Evolutionary conservation across 139 green algal species (phyloP).

Genomic region (Spirogloea muscicola): DNA sequence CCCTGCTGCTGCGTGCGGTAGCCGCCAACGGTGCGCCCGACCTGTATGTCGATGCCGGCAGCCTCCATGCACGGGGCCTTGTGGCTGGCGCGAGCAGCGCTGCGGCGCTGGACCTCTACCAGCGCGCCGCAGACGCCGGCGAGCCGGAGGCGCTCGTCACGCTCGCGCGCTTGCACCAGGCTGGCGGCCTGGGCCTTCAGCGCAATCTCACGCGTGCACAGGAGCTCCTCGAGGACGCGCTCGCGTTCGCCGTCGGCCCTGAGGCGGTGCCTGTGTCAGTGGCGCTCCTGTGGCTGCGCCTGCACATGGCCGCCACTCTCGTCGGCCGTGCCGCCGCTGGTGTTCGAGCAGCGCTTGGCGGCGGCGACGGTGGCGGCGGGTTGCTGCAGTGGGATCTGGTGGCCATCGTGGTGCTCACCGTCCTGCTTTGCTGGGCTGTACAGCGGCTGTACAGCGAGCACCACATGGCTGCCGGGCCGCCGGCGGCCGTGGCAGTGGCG

Average conservation of each 20-base stretch:
- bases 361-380: too few relatives aligned
- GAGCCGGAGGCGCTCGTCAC: conserved; percentile 12
- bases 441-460: too few relatives aligned
- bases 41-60: conserved; percentile 5
- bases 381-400: too few relatives aligned
- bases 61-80: not conserved
- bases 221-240: not conserved
- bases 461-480: too few relatives aligned
- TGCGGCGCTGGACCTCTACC: not conserved
- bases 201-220: conserved; percentile 5
- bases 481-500: too few relatives aligned
- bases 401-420: too few relatives aligned
- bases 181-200: not conserved
- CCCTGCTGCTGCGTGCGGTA: conserved; percentile 2
- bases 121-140: not conserved
- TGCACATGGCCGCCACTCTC: too few relatives aligned
- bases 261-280: not conserved
- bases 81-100: not conserved
- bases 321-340: too few relatives aligned
- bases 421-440: too few relatives aligned
- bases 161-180: conserved; percentile 2
- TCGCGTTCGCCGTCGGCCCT: not conserved
- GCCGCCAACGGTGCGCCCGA: too few relatives aligned
- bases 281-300: not conserved
- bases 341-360: too few relatives aligned